Conservation (phyloP, 202 grass and related monocot genomes). For the Digitaria exilis region DNA sequence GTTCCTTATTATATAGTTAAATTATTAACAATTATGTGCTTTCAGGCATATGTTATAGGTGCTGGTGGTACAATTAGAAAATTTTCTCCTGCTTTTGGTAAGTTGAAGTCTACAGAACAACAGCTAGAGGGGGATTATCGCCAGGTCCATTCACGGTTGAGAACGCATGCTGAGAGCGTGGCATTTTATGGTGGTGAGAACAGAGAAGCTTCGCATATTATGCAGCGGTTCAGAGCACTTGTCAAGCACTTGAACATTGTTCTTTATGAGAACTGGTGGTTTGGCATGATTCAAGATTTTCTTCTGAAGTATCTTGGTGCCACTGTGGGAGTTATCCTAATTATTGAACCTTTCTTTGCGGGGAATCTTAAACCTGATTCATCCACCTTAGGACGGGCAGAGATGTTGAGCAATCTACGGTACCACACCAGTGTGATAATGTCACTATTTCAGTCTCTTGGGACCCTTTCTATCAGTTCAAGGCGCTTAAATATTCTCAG, state of each 20-base stretch:
- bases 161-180: slow-evolving; percentile 95
- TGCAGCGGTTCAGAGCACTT: slow-evolving; percentile 70
- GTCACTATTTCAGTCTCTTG: slow-evolving; percentile 90
- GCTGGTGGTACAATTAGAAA: slow-evolving; percentile 84
- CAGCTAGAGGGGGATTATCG: slow-evolving; percentile 97
- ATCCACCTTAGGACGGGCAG: slow-evolving; percentile 90
- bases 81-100: slow-evolving; percentile 90
- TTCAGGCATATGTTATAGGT: slow-evolving; percentile 96
- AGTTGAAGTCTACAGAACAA: slow-evolving; percentile 92
- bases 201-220: slow-evolving; percentile 90
- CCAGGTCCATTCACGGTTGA: slow-evolving; percentile 86
- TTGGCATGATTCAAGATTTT: slow-evolving; percentile 99
- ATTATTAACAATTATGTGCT: slow-evolving; percentile 32
- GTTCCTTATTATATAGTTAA: slow-evolving; percentile 15
- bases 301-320: slow-evolving; percentile 97
- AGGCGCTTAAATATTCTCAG: slow-evolving; percentile 89
- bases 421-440: slow-evolving; percentile 99
- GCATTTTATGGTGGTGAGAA: slow-evolving; percentile 94
- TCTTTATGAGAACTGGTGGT: slow-evolving; percentile 99
- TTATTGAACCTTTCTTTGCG: slow-evolving; percentile 96
- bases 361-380: slow-evolving; percentile 84
- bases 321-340: slow-evolving; percentile 88
- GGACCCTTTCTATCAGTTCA: slow-evolving; percentile 87
- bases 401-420: slow-evolving; percentile 99
- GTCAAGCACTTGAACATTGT: slow-evolving; percentile 82